Conservation (phyloP, 2,329 filamentous ascomycete species). For the Trichoderma harzianum region DNA sequence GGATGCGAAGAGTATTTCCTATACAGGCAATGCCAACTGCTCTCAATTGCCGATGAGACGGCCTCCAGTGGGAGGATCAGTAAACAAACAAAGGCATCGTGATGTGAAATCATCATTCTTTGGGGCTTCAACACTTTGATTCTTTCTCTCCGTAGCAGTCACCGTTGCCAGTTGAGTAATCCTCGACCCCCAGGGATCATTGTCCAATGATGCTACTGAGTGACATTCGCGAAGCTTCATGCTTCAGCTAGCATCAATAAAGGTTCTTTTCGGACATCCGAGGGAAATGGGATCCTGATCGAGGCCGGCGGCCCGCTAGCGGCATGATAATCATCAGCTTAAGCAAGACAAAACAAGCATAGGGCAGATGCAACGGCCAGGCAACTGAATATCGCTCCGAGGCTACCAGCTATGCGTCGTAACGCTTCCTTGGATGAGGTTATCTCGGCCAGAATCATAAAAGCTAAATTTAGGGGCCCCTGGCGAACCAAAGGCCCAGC, state of each 20-base stretch:
- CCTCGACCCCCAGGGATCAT: not conserved
- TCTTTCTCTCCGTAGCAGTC: not conserved
- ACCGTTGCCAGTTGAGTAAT: not conserved
- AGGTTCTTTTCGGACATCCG: not conserved
- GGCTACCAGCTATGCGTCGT: not conserved
- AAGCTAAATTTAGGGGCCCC: not conserved
- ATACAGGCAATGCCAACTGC: not conserved
- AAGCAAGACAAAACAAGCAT: not conserved
- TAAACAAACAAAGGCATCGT: not conserved
- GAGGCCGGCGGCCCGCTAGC: slow-evolving; percentile 8
- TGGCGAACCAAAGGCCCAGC: not conserved
- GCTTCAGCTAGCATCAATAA: not conserved
- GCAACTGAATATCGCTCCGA: not conserved
- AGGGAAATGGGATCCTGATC: not conserved
- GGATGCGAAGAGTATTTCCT: not conserved
- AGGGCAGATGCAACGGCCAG: not conserved
- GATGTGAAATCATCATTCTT: not conserved
- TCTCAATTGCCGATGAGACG: not conserved
- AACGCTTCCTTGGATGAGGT: not conserved
- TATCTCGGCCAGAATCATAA: not conserved
- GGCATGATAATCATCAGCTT: not conserved
- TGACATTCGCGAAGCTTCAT: not conserved
- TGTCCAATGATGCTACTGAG: not conserved
- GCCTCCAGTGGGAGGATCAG: not conserved
- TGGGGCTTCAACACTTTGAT: slow-evolving; percentile 3